phyloP scores from a whole-genome alignment of 2,329 filamentous ascomycete genomes.

The Dichotomopilus funicola region DNA sequence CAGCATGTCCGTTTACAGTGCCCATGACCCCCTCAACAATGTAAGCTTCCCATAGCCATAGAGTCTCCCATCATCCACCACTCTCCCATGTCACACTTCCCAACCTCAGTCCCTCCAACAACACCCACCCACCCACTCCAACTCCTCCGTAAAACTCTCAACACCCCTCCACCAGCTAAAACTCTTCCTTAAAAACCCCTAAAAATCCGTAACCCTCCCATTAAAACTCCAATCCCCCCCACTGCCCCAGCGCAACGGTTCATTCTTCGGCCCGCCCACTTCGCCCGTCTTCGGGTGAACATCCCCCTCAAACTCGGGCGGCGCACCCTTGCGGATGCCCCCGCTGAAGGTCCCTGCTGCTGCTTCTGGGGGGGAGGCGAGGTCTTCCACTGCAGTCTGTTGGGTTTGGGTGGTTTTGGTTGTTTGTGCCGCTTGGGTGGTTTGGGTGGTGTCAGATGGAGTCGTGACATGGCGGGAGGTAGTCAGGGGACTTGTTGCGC shows the following conservation, averaged over 20 bases:
- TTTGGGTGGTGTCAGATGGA: conserved; percentile 9
- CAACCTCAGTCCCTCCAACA: no score
- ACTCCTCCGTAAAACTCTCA: background rate
- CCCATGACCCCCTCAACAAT: no score
- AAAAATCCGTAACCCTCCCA: conserved; percentile 87
- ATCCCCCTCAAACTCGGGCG: conserved; percentile 90
- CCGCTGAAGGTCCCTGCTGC: conserved; percentile 36
- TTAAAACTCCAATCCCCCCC: conserved; percentile 85
- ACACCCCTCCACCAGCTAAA: background rate
- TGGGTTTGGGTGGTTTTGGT: conserved; percentile 14
- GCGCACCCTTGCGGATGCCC: conserved; percentile 67
- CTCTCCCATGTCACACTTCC: no score
- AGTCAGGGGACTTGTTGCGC: conserved; percentile 13
- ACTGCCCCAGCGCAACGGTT: conserved; percentile 81
- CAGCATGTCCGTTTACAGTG: no score
- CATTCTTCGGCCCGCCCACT: conserved; percentile 94
- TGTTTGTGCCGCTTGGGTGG: background rate
- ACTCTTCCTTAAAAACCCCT: background rate
- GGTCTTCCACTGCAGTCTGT: conserved; percentile 5
- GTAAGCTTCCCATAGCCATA: no score
- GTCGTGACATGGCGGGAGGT: conserved; percentile 26
- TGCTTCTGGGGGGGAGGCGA: background rate
- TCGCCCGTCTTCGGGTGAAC: conserved; percentile 90
- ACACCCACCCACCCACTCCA: background rate
- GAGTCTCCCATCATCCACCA: no score